Conservation (phyloP, 257 asterid genomes). For the Leonotis leonurus region DNA sequence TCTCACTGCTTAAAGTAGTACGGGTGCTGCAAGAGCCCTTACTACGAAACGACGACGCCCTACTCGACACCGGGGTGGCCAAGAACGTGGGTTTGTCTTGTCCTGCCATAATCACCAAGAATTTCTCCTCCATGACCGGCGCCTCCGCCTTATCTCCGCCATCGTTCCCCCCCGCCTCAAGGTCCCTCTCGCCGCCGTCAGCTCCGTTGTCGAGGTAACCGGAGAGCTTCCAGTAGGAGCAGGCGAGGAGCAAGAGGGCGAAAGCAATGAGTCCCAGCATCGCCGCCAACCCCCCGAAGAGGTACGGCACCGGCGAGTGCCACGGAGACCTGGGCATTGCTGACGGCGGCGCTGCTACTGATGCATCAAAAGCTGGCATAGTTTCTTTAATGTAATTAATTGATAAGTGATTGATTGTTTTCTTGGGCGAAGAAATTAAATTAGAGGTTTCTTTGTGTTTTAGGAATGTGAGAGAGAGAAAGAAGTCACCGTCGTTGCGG, state of each 20-base stretch:
- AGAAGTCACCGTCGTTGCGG: not conserved
- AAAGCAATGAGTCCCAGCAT: slow-evolving; percentile 86
- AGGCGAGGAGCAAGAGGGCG: slow-evolving; percentile 70
- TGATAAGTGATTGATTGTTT: not conserved
- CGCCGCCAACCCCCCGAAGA: slow-evolving; percentile 87
- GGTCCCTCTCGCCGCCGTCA: slow-evolving; percentile 39
- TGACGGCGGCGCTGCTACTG: slow-evolving; percentile 21
- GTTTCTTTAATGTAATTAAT: too few species aligned
- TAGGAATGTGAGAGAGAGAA: too few species aligned
- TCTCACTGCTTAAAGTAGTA: slow-evolving; percentile 20
- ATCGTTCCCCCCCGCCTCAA: slow-evolving; percentile 40
- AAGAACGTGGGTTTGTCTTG: slow-evolving; percentile 72
- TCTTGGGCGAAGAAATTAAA: too few species aligned
- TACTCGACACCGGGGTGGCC: slow-evolving; percentile 70
- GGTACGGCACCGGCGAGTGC: slow-evolving; percentile 95
- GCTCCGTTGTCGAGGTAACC: slow-evolving; percentile 36
- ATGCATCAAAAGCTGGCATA: slow-evolving; percentile 29
- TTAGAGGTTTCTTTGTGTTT: not conserved
- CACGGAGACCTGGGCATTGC: slow-evolving; percentile 49
- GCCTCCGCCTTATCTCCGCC: slow-evolving; percentile 22
- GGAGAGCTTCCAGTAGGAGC: slow-evolving; percentile 76
- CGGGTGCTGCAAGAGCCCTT: slow-evolving; percentile 21
- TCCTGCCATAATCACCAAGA: slow-evolving; percentile 85
- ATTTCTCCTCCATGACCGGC: slow-evolving; percentile 61
- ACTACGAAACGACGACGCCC: slow-evolving; percentile 68